Base-by-base conservation (phyloP, 1,139 yeast species). In the Protomyces arabidopsidicola region DNA sequence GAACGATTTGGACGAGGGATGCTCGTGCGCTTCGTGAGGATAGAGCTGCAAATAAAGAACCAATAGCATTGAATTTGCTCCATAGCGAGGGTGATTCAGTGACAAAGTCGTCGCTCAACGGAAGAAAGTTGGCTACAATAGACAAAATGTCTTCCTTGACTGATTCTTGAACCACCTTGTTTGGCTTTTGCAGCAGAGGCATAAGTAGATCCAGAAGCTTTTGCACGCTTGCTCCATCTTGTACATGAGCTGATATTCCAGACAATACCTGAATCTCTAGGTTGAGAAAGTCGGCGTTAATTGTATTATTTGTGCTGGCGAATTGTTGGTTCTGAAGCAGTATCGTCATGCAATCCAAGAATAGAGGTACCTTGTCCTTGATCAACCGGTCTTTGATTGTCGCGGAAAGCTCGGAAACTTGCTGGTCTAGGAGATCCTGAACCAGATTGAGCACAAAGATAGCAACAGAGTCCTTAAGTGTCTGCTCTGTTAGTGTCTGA, bases 91-190 rank as follows among this genome's bases (percentile, higher is more conserved):
- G 78, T 67, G 83, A 81, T 0, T 81, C 71, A 65, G 87, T 82
- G n/a, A 35, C 38, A 83, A 82, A 66, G 80, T 83, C 20, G 79
- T 82, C 38, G 75, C 75, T 34, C 22, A 62, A 42, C 14, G 67
- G 67, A 31, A 88, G 75, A 59, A 88, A 75, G 0, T 81, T 75
- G 0, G 85, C 75, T 60, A 90, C 76, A 1, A 90, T 82, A 64
- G 79, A 78, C 55, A 90, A 76, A 45, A 89, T 78, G 54, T 83
- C 82, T 1, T 82, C 79, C 69, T 85, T 85, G 65, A 85, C 86
- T 9, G 77, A 75, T 5, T 79, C 73, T 9, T 82, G 80, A 18
- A 89, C 78, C 60, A 81, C 83, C n/a, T 77, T 73, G 3, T 79
- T 76, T 2, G 88, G 86, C 68, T 84, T 86, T 56, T 84, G 86